These are phyloP conservation scores for Daldinia vernicosa DNA, from an alignment of 495 filamentous ascomycete genomes.

Conservation along the genomic window DNA sequence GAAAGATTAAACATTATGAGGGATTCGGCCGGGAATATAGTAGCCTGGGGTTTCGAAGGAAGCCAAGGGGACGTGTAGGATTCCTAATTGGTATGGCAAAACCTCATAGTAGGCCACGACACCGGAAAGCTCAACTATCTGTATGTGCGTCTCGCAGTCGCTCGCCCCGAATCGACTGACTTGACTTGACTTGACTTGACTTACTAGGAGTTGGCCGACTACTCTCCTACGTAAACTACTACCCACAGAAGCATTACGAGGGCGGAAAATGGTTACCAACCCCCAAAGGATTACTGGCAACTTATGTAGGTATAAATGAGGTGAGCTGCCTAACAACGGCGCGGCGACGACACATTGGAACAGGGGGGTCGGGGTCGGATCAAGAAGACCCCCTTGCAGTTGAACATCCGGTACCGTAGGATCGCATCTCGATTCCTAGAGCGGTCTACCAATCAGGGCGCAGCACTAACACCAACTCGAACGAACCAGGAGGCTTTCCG, in stretches of 20 bases:
- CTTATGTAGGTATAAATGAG: constrained; percentile 28
- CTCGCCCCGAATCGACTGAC: constrained; percentile 2
- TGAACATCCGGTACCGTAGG: constrained; percentile 32
- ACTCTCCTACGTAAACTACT: constrained; percentile 15
- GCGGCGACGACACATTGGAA: constrained; percentile 32
- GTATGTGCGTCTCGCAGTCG: constrained; percentile 14
- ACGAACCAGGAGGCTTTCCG: neutral
- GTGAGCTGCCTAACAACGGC: constrained; percentile 20
- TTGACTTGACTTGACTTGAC: neutral
- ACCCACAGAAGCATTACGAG: constrained; percentile 16
- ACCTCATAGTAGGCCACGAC: constrained; percentile 18
- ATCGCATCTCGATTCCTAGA: constrained; percentile 31
- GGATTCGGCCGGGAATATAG: constrained; percentile 25
- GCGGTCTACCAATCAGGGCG: constrained; percentile 24
- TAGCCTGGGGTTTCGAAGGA: constrained; percentile 25
- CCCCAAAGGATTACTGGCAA: constrained; percentile 19
- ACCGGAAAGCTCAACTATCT: constrained; percentile 10
- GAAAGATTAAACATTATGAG: constrained; percentile 42
- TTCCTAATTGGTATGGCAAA: constrained; percentile 28
- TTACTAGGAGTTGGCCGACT: neutral
- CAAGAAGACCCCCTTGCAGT: constrained; percentile 17
- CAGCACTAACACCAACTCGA: constrained; percentile 1
- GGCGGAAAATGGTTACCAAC: constrained; percentile 9
- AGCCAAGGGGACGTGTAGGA: constrained; percentile 15
- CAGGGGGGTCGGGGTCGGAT: constrained; percentile 29